Conservation (phyloP, 371 early-diverging fungal species). For the Rhizopus sp. region DNA sequence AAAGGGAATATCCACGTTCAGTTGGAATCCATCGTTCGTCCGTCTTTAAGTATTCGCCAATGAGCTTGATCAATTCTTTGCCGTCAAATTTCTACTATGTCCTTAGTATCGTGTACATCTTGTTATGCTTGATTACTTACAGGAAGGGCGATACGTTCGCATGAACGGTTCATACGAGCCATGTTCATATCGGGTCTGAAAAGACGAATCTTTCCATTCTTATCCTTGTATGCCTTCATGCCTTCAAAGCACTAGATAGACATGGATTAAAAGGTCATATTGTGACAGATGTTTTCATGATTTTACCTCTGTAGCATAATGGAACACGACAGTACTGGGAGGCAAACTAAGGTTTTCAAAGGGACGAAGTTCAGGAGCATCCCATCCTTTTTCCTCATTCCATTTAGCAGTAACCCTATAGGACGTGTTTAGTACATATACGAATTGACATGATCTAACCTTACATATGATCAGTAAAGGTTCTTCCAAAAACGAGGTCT, state of each 20-base stretch:
- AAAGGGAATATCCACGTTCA: conserved; percentile 92
- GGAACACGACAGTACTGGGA: conserved; percentile 90
- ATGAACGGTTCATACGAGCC: conserved; percentile 75
- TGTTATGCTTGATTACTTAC: conserved; percentile 38
- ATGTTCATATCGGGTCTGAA: conserved; percentile 94
- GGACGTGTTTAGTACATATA: not conserved
- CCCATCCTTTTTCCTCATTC: conserved; percentile 79
- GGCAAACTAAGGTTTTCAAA: conserved; percentile 81
- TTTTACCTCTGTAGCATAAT: conserved; percentile 82
- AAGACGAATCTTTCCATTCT: conserved; percentile 77
- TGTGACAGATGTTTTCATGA: not conserved
- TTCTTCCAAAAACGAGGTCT: conserved; percentile 85
- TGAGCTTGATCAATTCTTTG: conserved; percentile 79
- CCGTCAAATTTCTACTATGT: conserved; percentile 70
- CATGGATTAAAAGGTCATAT: not conserved
- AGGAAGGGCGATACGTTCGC: conserved; percentile 82
- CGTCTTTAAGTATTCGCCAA: conserved; percentile 80
- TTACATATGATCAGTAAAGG: conserved; percentile 95
- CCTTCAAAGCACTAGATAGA: conserved; percentile 83
- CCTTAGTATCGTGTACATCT: not conserved
- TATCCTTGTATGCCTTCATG: conserved; percentile 90
- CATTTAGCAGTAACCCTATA: conserved; percentile 72
- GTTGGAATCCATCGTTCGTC: conserved; percentile 90
- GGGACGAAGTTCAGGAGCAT: conserved; percentile 71
- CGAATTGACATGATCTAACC: not conserved